Base-by-base conservation (phyloP, 805 yeast species). In the Metschnikowia orientalis region DNA sequence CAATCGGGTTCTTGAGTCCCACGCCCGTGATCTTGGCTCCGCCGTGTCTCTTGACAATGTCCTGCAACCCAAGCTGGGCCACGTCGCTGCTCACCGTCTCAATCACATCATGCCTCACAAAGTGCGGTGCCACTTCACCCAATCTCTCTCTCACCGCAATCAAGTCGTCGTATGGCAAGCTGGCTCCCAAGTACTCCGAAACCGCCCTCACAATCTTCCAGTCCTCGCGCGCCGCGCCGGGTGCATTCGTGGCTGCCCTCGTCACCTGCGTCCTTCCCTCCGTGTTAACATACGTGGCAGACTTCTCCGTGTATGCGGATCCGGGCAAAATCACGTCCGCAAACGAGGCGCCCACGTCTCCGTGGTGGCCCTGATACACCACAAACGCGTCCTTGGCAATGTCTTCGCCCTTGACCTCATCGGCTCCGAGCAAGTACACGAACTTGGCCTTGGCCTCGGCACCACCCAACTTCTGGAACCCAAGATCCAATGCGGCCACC, bases 251-350 rank as follows among this genome's bases (percentile, higher is more conserved):
- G 25, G 95, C 92, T 26, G 95, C 95, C 44, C 90, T 74, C 3
- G 95, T 81, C 37, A 71, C 60, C 67, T 85, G 95, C 8, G 86
- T 78, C 57, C 95, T 78, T 49, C 95, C 95, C 65, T 86, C 95
- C 23, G 95, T 86, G 65, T 85, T 85, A 44, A 85, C 89, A 59
- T 75, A 85, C 4, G 92, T 86, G 37, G 84, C 88, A 17, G 78
- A 66, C 62, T 85, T 86, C 60, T 85, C 95, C 23, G 95, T 86
- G 72, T 81, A 86, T 23, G 95, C 95, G 21, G 89, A 73, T 29
- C 89, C 89, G 28, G 95, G 95, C 46, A 85, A 72, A 39, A 85
- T 74, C 27, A 85, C 94, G 58, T 85, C 95, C 27, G 95, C 95
- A 48, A 77, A 73, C 6, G 90, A 79, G 18, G 95, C 95, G 47